Conservation (phyloP, 495 filamentous ascomycete genomes). For the Cryomyces minteri region DNA sequence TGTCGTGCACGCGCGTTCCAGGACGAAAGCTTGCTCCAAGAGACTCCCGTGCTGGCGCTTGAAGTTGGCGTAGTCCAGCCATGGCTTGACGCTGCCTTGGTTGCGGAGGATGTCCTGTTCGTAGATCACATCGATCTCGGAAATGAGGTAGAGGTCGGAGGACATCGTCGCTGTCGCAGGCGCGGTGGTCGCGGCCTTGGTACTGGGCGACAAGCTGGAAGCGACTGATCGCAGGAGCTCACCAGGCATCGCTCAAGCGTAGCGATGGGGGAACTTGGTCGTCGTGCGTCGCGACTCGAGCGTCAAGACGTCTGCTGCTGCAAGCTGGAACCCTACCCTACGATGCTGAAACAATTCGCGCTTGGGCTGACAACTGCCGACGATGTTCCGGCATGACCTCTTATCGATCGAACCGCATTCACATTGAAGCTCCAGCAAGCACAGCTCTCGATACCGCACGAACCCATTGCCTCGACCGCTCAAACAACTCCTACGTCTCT, state of each 20-base stretch:
- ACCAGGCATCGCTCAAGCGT: conserved; percentile 6
- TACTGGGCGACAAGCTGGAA: background rate
- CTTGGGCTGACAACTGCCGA: too few relatives aligned
- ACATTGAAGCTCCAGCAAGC: too few relatives aligned
- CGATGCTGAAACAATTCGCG: too few relatives aligned
- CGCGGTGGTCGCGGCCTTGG: background rate
- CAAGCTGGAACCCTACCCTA: too few relatives aligned
- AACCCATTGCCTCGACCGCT: too few relatives aligned
- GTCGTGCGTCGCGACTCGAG: too few relatives aligned
- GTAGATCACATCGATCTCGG: conserved; percentile 80
- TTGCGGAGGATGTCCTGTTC: conserved; percentile 89
- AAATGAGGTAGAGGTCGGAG: conserved; percentile 28
- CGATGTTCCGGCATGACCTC: too few relatives aligned
- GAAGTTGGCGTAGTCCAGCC: conserved; percentile 87
- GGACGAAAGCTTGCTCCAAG: conserved; percentile 81
- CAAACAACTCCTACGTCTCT: conserved; percentile 16
- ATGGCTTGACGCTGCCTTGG: conserved; percentile 76
- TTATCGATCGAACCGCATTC: too few relatives aligned
- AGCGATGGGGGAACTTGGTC: background rate
- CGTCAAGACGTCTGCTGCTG: too few relatives aligned
- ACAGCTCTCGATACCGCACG: too few relatives aligned
- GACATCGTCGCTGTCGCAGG: background rate
- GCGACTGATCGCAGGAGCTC: background rate
- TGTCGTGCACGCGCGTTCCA: conserved; percentile 79
- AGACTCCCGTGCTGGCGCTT: conserved; percentile 74